These are phyloP conservation scores for Trichophyton verrucosum DNA, from an alignment of 2,329 filamentous ascomycete genomes.

Conservation along the genomic window DNA sequence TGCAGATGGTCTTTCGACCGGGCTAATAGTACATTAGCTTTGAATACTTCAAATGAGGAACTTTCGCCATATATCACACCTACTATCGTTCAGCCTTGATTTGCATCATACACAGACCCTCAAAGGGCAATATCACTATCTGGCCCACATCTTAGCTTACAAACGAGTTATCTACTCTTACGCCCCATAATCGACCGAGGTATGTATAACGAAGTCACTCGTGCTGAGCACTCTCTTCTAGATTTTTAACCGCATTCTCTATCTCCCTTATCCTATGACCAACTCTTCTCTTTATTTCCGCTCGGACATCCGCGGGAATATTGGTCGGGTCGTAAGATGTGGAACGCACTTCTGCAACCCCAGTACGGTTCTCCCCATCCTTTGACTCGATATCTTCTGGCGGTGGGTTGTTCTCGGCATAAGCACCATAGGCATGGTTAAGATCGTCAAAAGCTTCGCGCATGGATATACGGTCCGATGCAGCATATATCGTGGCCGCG, in stretches of 20 bases:
- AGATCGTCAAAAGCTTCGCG: slow-evolving; percentile 35
- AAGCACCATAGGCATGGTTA: slow-evolving; percentile 23
- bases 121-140: too few species aligned
- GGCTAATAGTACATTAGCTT: neutral
- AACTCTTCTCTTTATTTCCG: slow-evolving; percentile 34
- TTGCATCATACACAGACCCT: neutral
- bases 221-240: slow-evolving; percentile 30
- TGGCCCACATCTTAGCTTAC: too few species aligned
- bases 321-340: slow-evolving; percentile 23
- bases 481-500: slow-evolving; percentile 34
- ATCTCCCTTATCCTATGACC: slow-evolving; percentile 37
- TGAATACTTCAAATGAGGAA: neutral
- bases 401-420: slow-evolving; percentile 17
- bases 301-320: slow-evolving; percentile 22
- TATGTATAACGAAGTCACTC: neutral
- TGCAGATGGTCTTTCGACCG: neutral
- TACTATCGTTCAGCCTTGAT: neutral
- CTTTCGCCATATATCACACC: too few species aligned
- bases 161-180: neutral
- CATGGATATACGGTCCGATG: slow-evolving; percentile 34
- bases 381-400: slow-evolving; percentile 3
- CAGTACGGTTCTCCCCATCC: slow-evolving; percentile 8
- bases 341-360: slow-evolving; percentile 15
- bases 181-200: neutral
- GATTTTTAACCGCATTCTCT: slow-evolving; percentile 30